A percentile compares a stretch with the other conserved stretches of the same genome.
Evolutionary conservation across 148 eudicot genomes (phyloP).

Genomic region (Rhododendron kiyosumense): DNA sequence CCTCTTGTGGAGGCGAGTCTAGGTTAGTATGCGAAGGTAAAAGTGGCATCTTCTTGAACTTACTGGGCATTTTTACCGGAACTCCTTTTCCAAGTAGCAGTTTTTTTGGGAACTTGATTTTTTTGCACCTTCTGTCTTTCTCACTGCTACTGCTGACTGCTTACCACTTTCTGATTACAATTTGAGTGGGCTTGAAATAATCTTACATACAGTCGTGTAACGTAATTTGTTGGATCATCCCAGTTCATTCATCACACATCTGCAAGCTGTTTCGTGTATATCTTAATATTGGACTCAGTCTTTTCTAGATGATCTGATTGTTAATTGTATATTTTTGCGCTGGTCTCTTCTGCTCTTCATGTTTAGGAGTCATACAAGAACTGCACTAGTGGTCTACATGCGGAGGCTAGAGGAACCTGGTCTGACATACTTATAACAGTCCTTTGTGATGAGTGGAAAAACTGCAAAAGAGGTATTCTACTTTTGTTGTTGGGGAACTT

Average conservation of each 20-base stretch:
- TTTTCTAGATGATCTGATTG: not conserved
- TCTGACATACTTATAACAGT: constrained; percentile 63
- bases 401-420: constrained; percentile 77
- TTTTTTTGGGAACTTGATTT: not conserved
- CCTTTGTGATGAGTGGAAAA: constrained; percentile 88
- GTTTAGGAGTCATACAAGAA: constrained; percentile 51
- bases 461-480: constrained; percentile 82
- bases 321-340: constrained; percentile 2
- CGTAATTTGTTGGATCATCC: not conserved
- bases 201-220: not conserved
- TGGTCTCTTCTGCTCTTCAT: constrained; percentile 19
- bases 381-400: constrained; percentile 43
- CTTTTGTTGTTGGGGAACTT: not conserved
- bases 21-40: not conserved
- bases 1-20: not conserved
- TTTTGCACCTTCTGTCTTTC: not conserved
- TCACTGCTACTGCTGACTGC: not conserved
- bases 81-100: not conserved
- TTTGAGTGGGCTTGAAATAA: not conserved
- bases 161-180: too few species aligned
- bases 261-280: not conserved
- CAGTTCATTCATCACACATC: constrained; percentile 6
- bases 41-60: not conserved
- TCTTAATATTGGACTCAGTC: not conserved
- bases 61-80: not conserved